Conservation (phyloP, 108 stramenopile genomes). For the Parietichytrium sp. region DNA sequence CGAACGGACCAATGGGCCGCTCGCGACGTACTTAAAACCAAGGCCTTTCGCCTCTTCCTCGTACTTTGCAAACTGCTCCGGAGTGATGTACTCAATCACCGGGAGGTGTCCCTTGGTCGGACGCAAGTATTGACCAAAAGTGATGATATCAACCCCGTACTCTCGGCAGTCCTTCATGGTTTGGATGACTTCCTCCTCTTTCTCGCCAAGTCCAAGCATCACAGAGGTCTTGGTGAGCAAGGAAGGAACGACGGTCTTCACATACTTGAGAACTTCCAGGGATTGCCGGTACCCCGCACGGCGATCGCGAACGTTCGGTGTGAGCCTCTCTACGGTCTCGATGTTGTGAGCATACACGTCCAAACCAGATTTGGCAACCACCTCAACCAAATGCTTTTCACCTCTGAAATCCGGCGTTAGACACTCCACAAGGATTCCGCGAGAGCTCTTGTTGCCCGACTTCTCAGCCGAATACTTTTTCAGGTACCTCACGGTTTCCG, state of each 20-base stretch:
- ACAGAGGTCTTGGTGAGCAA: slow-evolving; percentile 90
- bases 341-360: slow-evolving; percentile 99
- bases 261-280: slow-evolving; percentile 77
- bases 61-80: slow-evolving; percentile 79
- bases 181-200: slow-evolving; percentile 87
- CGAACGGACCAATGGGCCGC: slow-evolving; percentile 92
- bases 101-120: slow-evolving; percentile 91
- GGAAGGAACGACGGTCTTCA: slow-evolving; percentile 73
- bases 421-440: slow-evolving; percentile 83
- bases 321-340: slow-evolving; percentile 91
- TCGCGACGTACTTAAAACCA: slow-evolving; percentile 97
- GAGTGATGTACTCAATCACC: slow-evolving; percentile 91
- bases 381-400: slow-evolving; percentile 66
- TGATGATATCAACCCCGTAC: slow-evolving; percentile 90
- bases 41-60: slow-evolving; percentile 69
- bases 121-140: slow-evolving; percentile 95
- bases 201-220: slow-evolving; percentile 98
- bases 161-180: slow-evolving; percentile 88
- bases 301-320: slow-evolving; percentile 81
- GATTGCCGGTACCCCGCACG: slow-evolving; percentile 89
- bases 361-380: slow-evolving; percentile 84
- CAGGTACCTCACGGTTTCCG: slow-evolving; percentile 81
- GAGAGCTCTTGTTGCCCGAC: background rate
- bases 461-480: slow-evolving; percentile 78
- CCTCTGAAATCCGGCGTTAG: slow-evolving; percentile 95